Evolutionary conservation across 495 filamentous ascomycete genomes (phyloP), one percentile per base, ranked within the genome.

Genomic region (Aspergillus hancockii): DNA sequence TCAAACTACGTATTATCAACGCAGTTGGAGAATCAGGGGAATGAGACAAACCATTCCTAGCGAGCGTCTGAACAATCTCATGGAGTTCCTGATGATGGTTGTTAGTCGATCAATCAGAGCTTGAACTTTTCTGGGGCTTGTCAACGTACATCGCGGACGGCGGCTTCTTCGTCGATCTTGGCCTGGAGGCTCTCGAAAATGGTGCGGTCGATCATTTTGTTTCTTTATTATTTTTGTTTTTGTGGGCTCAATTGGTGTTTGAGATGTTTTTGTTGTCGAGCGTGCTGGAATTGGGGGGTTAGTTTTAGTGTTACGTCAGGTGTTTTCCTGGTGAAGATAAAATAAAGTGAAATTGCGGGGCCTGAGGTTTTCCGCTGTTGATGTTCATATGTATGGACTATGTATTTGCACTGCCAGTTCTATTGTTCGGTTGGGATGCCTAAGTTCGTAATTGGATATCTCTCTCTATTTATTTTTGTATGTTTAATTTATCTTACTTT

Each of bases 161-260:
- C 76, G 18, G 82, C 78, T 73, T 98, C 94, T 67, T 93, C 88
- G 66, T 98, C 95, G 63, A 97, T 90, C 68, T 92, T 92, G 46
- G 83, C 75, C 71, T 97, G 93, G 56, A 98, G 87, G 66, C 88
- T 80, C 61, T 92, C 87, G 71, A 98, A 97, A 65, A 98, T 92
- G 30, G 77, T 81, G 47, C 89, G 87, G 73, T 95, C 87, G 49
- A 97, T 88, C 77, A 80, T 80, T 60, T 68, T 75, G 63, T 34
- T 31, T 61, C 30, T 59, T 23, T 12, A 40, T 49, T 52, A 21
- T 57, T 57, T 19, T 19, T 49, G 28, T 59, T 43, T 49, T 60
- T 52, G 32, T 57, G 34, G 34, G 51, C 22, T 52, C 60, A 38
- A 55, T 50, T 58, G 45, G 49, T 34, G 60, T 50, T 58, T 54